Evolutionary conservation across 495 filamentous ascomycete genomes (phyloP).

Genomic region (Tetracladium marchalianum): DNA sequence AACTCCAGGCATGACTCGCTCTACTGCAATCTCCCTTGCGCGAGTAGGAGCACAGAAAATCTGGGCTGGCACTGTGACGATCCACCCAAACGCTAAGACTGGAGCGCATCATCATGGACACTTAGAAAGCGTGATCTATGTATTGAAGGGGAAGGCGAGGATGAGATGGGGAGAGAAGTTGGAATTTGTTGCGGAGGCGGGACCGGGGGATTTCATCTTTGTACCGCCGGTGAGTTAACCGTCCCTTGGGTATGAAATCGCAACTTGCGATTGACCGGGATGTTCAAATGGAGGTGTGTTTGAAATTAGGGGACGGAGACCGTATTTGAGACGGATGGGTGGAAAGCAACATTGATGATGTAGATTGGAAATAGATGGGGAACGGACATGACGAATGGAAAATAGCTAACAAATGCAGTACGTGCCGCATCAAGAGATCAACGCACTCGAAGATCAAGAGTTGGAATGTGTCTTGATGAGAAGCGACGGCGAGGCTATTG

Average conservation of each 20-base stretch:
- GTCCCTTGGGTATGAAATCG: no score
- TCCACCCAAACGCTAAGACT: slow-evolving; percentile 28
- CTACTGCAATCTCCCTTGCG: slow-evolving; percentile 28
- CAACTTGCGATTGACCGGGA: no score
- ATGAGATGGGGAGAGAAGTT: slow-evolving; percentile 31
- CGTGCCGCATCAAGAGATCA: slow-evolving; percentile 32
- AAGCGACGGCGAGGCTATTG: slow-evolving; percentile 26
- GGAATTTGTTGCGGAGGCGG: slow-evolving; percentile 29
- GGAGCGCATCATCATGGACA: slow-evolving; percentile 31
- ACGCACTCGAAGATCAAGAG: slow-evolving; percentile 24
- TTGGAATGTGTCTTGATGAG: slow-evolving; percentile 30
- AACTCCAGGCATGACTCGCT: slow-evolving; percentile 24
- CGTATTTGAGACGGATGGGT: no score
- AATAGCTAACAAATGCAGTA: slow-evolving; percentile 2
- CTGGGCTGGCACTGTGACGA: slow-evolving; percentile 30
- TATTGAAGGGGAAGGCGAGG: slow-evolving; percentile 26
- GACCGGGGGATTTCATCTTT: slow-evolving; percentile 31
- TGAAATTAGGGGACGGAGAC: no score
- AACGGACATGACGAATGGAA: no score
- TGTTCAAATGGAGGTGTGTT: no score
- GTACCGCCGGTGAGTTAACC: no score
- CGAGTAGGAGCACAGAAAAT: slow-evolving; percentile 28
- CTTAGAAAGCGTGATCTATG: slow-evolving; percentile 29
- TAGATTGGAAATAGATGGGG: no score
- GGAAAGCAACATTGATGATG: no score